Conservation (phyloP, 2,329 filamentous ascomycete species). For the Nemania sp. region DNA sequence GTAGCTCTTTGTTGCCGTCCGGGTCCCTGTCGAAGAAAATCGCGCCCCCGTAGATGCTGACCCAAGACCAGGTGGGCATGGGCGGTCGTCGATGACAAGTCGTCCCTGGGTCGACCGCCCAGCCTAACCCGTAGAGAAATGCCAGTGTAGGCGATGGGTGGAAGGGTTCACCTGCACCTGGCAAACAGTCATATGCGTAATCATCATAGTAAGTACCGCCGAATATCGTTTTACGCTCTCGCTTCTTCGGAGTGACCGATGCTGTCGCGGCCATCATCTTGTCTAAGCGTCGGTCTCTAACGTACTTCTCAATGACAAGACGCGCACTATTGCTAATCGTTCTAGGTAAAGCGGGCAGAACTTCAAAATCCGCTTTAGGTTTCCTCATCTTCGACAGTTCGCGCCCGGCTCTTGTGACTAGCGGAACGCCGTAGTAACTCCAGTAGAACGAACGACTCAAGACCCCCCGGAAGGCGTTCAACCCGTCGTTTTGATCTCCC, state of each 20-base stretch:
- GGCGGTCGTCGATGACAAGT: constrained; percentile 10
- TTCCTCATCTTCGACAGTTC: constrained; percentile 8
- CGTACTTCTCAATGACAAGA: constrained; percentile 14
- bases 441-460: constrained; percentile 18
- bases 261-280: constrained; percentile 7
- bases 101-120: constrained; percentile 5
- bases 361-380: not conserved
- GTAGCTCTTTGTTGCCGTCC: constrained; percentile 15
- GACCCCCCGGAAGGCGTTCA: constrained; percentile 26
- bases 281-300: constrained; percentile 11
- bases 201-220: constrained; percentile 14
- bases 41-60: constrained; percentile 14
- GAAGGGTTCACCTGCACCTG: constrained; percentile 14
- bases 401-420: constrained; percentile 21
- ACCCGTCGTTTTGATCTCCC: constrained; percentile 16
- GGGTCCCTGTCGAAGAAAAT: constrained; percentile 10
- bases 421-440: constrained; percentile 24
- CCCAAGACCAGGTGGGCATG: constrained; percentile 26
- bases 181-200: constrained; percentile 17
- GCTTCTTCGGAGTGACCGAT: not conserved
- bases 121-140: constrained; percentile 13
- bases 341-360: not conserved
- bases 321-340: not conserved
- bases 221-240: constrained; percentile 15
- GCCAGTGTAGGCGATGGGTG: constrained; percentile 13